Base-by-base conservation (phyloP, 2,329 filamentous ascomycete genomes). In the Aspergillus aculeatinus region DNA sequence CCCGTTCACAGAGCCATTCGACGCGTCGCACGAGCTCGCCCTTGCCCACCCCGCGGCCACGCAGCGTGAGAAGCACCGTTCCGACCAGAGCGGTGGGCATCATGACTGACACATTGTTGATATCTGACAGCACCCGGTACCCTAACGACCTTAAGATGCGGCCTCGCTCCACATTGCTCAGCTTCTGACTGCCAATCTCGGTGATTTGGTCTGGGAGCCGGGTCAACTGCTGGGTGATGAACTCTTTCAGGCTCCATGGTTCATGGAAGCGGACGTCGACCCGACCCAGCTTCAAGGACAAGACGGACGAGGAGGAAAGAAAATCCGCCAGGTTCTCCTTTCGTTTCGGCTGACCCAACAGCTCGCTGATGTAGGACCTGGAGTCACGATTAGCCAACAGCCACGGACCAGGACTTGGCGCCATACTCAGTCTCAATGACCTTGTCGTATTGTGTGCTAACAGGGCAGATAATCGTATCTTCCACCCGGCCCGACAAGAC, bases 51-150 rank as follows among this genome's bases (percentile, higher is more conserved):
- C 95, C 95, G 52, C 95, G 88, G 0, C 95, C 95, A 70, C 95
- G 86, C 4, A 99, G 83, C 0, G 95, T 99, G 14, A 99, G 81
- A 0, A 99, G 82, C 0, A 98, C 91, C 0, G 95, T 99, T 5
- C 95, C 95, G 27, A 99, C 96, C 48, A 99, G 82, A 0, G 95
- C 94, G 0, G 95, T 98, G 0, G 95, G 95, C 95, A 99, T 99
- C 51, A 99, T 92, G 0, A 99, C 95, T 0, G 93, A 96, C 2
- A 96, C 94, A 35, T 89, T 87, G 72, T 99, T 99, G 78, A 99
- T 99, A 69, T 99, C 91, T 0, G 90, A 89, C 2, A 99, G 82
- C 0, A 98, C 92, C 68, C 91, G 90, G 78, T 97, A 99, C 1
- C 95, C 95, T 58, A 99, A 81, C 0, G 91, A 96, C 39, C 92